Evolutionary conservation across 1,284 basidiomycete species (phyloP).

Genomic region (Ustilago loliicola): DNA sequence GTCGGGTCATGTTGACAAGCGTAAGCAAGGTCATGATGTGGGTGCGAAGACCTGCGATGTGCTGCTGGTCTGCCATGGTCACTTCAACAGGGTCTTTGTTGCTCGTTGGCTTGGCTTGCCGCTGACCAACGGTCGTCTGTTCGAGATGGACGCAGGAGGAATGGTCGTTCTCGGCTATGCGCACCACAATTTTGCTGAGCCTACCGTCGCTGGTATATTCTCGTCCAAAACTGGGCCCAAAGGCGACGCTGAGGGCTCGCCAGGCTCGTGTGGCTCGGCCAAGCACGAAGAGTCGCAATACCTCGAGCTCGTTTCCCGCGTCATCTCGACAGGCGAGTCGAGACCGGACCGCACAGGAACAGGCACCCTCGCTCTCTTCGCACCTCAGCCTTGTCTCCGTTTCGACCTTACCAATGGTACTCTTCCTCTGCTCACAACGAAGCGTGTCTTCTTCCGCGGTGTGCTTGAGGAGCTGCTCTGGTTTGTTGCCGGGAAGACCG

Average conservation of each 20-base stretch:
- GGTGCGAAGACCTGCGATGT: constrained; percentile 60
- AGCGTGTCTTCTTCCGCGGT: constrained; percentile 90
- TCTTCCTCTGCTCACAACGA: constrained; percentile 92
- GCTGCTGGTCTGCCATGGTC: constrained; percentile 66
- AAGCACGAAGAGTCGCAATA: constrained; percentile 68
- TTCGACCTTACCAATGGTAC: constrained; percentile 59
- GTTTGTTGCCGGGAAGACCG: constrained; percentile 90
- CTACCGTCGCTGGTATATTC: constrained; percentile 66
- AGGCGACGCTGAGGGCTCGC: constrained; percentile 20
- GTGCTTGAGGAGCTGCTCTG: constrained; percentile 95
- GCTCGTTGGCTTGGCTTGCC: constrained; percentile 66
- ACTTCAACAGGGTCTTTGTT: constrained; percentile 67
- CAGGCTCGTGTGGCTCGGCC: constrained; percentile 19
- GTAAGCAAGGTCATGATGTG: constrained; percentile 46
- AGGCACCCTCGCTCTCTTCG: constrained; percentile 66
- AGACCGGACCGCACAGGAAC: constrained; percentile 67
- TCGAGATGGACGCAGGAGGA: constrained; percentile 68
- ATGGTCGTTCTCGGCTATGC: constrained; percentile 67
- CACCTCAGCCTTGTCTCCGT: constrained; percentile 60
- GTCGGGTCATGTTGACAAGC: constrained; percentile 54
- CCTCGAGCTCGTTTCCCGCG: constrained; percentile 60
- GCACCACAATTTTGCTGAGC: constrained; percentile 65
- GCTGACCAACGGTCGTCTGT: constrained; percentile 54
- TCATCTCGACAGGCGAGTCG: constrained; percentile 60
- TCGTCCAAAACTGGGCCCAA: constrained; percentile 60